Evolutionary conservation across 2,329 filamentous ascomycete species (phyloP).

Genomic region (Penicillium oxalicum): DNA sequence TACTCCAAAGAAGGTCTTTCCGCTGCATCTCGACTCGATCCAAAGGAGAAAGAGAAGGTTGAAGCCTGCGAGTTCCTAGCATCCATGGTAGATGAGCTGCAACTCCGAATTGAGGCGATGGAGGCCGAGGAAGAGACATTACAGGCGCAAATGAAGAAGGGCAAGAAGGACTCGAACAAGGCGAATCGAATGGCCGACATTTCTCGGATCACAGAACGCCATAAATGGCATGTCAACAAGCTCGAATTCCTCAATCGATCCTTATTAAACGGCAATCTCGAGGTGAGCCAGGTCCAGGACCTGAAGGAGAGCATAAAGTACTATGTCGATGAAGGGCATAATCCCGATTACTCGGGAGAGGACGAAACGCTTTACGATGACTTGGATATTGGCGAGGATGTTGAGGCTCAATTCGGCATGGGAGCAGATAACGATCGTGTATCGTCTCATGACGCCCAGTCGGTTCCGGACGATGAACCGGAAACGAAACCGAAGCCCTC

Average conservation of each 20-base stretch:
- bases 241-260: slow-evolving; percentile 85
- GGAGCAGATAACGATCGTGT: slow-evolving; percentile 72
- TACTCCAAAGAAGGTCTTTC: slow-evolving; percentile 97
- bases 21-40: slow-evolving; percentile 85
- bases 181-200: slow-evolving; percentile 84
- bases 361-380: slow-evolving; percentile 96
- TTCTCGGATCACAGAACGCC: slow-evolving; percentile 75
- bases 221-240: slow-evolving; percentile 95
- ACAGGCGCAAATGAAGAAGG: slow-evolving; percentile 87
- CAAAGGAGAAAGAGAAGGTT: slow-evolving; percentile 92
- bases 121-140: slow-evolving; percentile 86
- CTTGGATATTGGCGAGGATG: slow-evolving; percentile 79
- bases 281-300: slow-evolving; percentile 78
- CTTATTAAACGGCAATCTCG: slow-evolving; percentile 86
- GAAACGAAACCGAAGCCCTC: slow-evolving; percentile 56
- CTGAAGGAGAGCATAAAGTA: slow-evolving; percentile 90
- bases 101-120: slow-evolving; percentile 84
- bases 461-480: slow-evolving; percentile 73
- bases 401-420: slow-evolving; percentile 77
- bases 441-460: slow-evolving; percentile 94
- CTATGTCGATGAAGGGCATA: slow-evolving; percentile 86
- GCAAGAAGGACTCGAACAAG: slow-evolving; percentile 78
- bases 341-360: slow-evolving; percentile 77
- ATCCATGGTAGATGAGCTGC: slow-evolving; percentile 82
- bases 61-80: slow-evolving; percentile 83